Percentiles rank a stretch among this genome's conserved stretches.
Evolutionary conservation across 257 asterid species (phyloP).

Genomic region (Solanum acaule): DNA sequence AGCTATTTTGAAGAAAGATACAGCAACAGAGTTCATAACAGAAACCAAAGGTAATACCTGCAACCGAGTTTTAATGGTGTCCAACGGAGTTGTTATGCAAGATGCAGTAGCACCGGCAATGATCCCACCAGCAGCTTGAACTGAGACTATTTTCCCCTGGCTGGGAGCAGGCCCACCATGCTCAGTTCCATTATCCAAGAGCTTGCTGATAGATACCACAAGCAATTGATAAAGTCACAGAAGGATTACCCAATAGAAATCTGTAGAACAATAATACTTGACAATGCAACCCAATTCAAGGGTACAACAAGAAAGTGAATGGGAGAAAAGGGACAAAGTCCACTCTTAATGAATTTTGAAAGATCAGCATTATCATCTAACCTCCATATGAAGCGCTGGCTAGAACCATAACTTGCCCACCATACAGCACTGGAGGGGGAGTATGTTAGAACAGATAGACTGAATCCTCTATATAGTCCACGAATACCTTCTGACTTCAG

Average conservation of each 20-base stretch:
- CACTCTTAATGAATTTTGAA: not conserved
- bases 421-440: constrained; percentile 99
- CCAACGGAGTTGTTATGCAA: constrained; percentile 83
- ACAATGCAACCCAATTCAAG: not conserved
- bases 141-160: constrained; percentile 49
- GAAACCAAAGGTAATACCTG: constrained; percentile 35
- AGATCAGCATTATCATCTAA: constrained; percentile 1
- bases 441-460: constrained; percentile 85
- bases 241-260: not conserved
- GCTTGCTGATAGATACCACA: constrained; percentile 22
- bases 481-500: constrained; percentile 81
- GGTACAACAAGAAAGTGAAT: not conserved
- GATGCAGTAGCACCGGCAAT: constrained; percentile 91
- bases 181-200: constrained; percentile 45
- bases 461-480: constrained; percentile 92
- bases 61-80: constrained; percentile 88
- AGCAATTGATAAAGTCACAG: not conserved
- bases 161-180: constrained; percentile 38
- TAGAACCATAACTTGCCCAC: constrained; percentile 99
- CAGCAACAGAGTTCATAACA: not conserved
- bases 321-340: not conserved
- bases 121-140: constrained; percentile 95
- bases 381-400: constrained; percentile 97
- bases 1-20: not conserved
- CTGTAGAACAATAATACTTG: not conserved